Percentiles rank a stretch among this genome's conserved stretches.
These are phyloP conservation scores for Amphirosellinia nigrospora DNA, from an alignment of 495 filamentous ascomycete species.

Conservation along the genomic window DNA sequence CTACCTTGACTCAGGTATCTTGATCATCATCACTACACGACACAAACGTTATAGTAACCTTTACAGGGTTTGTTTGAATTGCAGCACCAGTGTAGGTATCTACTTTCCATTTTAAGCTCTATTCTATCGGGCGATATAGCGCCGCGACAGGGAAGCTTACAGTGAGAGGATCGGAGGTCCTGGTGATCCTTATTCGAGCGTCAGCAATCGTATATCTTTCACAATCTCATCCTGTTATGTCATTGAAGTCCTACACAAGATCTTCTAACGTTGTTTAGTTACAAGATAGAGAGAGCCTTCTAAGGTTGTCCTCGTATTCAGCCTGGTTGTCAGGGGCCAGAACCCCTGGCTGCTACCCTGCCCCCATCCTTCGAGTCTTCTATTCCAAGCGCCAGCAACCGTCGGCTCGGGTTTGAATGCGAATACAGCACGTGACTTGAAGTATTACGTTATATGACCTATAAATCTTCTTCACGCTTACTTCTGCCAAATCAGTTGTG, in stretches of 20 bases:
- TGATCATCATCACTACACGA: background rate
- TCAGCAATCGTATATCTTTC: background rate
- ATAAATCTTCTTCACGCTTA: background rate
- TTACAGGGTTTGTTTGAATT: background rate
- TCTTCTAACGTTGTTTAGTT: background rate
- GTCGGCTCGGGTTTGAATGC: background rate
- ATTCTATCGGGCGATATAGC: background rate
- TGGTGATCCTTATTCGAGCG: constrained; percentile 6
- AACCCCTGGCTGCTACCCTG: too few species aligned
- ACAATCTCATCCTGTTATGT: background rate
- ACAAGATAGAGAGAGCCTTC: background rate
- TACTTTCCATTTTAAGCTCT: constrained; percentile 4
- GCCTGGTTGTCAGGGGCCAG: background rate
- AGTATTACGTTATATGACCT: background rate
- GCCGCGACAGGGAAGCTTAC: background rate
- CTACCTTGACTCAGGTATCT: background rate
- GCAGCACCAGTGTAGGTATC: background rate
- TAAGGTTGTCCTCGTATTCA: background rate
- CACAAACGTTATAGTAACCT: background rate
- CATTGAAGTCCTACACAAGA: background rate
- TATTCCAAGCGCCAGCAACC: background rate
- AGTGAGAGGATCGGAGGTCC: background rate
- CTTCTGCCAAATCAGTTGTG: background rate
- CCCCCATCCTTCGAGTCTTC: background rate
- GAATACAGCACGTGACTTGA: background rate